These are phyloP conservation scores for Theileria sp. DNA, from an alignment of 169 alveolate species.

Conservation along the genomic window DNA sequence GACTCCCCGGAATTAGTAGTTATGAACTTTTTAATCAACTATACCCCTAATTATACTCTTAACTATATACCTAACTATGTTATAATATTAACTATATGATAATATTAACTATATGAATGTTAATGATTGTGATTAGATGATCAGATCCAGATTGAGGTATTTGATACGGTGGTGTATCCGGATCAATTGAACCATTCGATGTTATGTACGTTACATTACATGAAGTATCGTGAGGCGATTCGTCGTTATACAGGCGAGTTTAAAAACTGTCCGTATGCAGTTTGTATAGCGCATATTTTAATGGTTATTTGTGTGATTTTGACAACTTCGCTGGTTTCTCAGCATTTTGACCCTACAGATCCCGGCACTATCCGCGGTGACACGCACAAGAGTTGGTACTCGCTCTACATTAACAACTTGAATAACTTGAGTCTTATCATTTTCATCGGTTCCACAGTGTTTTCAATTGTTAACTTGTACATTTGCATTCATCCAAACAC, in stretches of 20 bases:
- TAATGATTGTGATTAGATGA: no score
- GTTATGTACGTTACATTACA: slow-evolving; percentile 66
- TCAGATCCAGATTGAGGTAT: background rate
- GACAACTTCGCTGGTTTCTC: slow-evolving; percentile 57
- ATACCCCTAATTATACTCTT: no score
- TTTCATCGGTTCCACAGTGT: slow-evolving; percentile 19
- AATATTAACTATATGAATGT: background rate
- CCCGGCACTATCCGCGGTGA: slow-evolving; percentile 14
- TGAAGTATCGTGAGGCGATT: slow-evolving; percentile 74
- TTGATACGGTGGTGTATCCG: background rate
- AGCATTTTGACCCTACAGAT: slow-evolving; percentile 46
- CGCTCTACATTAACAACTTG: slow-evolving; percentile 1
- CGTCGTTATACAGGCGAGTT: slow-evolving; percentile 66
- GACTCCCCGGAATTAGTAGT: no score
- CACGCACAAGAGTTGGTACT: background rate
- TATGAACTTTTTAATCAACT: no score
- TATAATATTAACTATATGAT: no score
- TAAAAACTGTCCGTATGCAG: slow-evolving; percentile 42
- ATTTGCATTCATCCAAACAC: slow-evolving; percentile 51
- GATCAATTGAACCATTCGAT: slow-evolving; percentile 12
- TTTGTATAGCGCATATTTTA: slow-evolving; percentile 44
- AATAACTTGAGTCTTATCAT: slow-evolving; percentile 25
- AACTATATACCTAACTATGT: background rate
- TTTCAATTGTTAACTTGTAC: slow-evolving; percentile 48
- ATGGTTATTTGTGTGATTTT: slow-evolving; percentile 50